Evolutionary conservation across 352 stramenopile genomes (phyloP).

Genomic region (Phytophthora crassamura): DNA sequence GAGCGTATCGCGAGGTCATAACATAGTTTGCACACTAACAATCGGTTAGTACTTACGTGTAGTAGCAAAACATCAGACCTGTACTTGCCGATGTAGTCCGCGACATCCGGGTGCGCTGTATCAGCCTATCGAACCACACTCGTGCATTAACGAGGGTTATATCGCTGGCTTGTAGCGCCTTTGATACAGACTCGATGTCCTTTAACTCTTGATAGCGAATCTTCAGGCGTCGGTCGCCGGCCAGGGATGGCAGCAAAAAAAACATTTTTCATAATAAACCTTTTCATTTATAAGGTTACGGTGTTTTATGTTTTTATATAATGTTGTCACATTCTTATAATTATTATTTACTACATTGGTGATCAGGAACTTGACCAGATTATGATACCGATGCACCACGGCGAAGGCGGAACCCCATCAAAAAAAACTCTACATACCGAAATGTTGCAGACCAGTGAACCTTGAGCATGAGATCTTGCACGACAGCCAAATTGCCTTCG

Average conservation of each 20-base stretch:
- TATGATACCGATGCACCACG: background rate
- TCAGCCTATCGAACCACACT: background rate
- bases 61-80: background rate
- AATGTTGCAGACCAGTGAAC: background rate
- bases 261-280: no score
- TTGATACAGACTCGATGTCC: background rate
- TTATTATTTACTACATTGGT: no score
- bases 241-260: background rate
- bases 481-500: background rate
- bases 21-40: no score
- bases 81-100: background rate
- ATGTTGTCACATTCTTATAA: no score
- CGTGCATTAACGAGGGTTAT: background rate
- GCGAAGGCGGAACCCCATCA: background rate
- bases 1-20: background rate
- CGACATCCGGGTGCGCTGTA: background rate
- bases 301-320: no score
- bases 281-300: no score
- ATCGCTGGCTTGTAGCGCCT: no score
- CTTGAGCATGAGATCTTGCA: background rate
- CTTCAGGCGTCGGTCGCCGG: background rate
- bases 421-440: slow-evolving; percentile 1
- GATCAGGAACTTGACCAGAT: background rate
- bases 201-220: background rate
- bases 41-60: background rate